Base-by-base conservation (phyloP, 306 rosid species). In the Vigna hirtella region DNA sequence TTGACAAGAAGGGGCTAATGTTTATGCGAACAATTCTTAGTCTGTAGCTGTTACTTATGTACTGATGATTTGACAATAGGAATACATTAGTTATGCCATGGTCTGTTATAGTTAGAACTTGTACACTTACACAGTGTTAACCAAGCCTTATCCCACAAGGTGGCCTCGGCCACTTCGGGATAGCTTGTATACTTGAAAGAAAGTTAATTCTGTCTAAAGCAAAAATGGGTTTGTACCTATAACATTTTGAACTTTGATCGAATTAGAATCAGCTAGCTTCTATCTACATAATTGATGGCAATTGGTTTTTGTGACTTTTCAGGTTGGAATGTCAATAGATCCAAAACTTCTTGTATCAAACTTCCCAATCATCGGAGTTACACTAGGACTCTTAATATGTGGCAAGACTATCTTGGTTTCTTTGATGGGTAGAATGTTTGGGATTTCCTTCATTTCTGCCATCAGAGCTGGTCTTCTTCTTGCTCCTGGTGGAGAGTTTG, bases 281-380 rank as follows among this genome's bases (percentile, higher is more conserved):
- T 66, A 56, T 77, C 32, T 73, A 40, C 56, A 72, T 49, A 79
- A 63, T 42, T 74, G 51, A 58, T 78, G 24, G 49, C 78, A 80
- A 61, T 80, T 38, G 16, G 16, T 64, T 32, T 77, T 84, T 82
- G 66, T 81, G 76, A 53, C 43, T 79, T 90, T 89, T 85, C 96
- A 96, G 98, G 98, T 96, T 75, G 99, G 99, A 87, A 96, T 96
- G 99, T 96, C 99, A 74, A 96, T 96, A 66, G 99, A 96, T 87
- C 99, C 99, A 70, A 96, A 96, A 87, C 99, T 96, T 81, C 88
- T 96, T 83, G 32, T 89, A 81, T 96, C 99, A 57, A 96, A 96
- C 89, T 96, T 96, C 79, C 92, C 99, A 18, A 79, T 89, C 58
- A 76, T 96, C 72, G 53, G 52, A 53, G 93, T 97, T 78, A 42